Evolutionary conservation across 164 flowering plant species (phyloP).

Genomic region (Macadamia tetraphylla): DNA sequence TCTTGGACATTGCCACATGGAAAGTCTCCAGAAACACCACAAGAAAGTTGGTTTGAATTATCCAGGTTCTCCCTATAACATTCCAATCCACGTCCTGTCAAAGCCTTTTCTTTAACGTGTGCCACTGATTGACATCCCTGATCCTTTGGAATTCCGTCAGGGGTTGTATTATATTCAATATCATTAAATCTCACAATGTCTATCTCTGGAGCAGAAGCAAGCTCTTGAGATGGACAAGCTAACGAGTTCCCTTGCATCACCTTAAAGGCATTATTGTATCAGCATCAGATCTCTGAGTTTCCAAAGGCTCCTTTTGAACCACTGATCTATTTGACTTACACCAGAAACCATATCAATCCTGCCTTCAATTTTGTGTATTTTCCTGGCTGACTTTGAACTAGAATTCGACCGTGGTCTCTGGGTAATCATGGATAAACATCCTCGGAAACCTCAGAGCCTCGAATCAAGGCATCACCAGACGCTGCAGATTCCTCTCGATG

Average conservation of each 20-base stretch:
- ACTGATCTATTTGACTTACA: slow-evolving; percentile 6
- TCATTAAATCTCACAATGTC: slow-evolving; percentile 6
- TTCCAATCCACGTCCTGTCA: background rate
- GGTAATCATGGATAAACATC: background rate
- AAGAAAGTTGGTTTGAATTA: slow-evolving; percentile 8
- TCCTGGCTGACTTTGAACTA: slow-evolving; percentile 6
- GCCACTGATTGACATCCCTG: slow-evolving; percentile 9
- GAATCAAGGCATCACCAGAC: slow-evolving; percentile 19
- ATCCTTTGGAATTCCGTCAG: slow-evolving; percentile 8
- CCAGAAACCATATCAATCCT: slow-evolving; percentile 1
- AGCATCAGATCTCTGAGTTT: slow-evolving; percentile 14
- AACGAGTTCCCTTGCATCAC: slow-evolving; percentile 1
- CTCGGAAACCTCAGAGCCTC: slow-evolving; percentile 18
- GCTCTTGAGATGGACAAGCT: background rate
- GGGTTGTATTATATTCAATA: slow-evolving; percentile 3
- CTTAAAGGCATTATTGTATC: slow-evolving; percentile 6
- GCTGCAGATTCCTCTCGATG: slow-evolving; percentile 12
- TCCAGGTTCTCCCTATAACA: slow-evolving; percentile 9
- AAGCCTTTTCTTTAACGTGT: slow-evolving; percentile 4
- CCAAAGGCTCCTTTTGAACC: slow-evolving; percentile 7
- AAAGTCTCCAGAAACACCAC: slow-evolving; percentile 4
- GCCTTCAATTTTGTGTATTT: slow-evolving; percentile 13
- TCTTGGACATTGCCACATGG: slow-evolving; percentile 4
- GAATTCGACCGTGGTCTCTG: slow-evolving; percentile 11
- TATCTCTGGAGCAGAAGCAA: slow-evolving; percentile 3